A percentile compares a stretch with the other conserved stretches of the same genome.
These are phyloP conservation scores for Thelephora ganbajun DNA, from an alignment of 768 basidiomycete genomes.

Conservation along the genomic window DNA sequence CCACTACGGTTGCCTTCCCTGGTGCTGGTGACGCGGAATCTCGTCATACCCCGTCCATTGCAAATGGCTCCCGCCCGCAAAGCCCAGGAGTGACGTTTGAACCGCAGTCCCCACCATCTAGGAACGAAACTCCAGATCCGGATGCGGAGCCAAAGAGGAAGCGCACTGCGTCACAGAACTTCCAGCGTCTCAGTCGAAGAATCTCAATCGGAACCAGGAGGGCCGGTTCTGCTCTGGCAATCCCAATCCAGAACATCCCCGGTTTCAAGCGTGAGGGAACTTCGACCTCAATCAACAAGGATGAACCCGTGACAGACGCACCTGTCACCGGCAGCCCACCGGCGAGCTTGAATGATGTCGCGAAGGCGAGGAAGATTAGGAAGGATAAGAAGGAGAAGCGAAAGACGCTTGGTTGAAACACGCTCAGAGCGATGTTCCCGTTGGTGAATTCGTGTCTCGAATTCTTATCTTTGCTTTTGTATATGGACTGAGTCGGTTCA, in stretches of 20 bases:
- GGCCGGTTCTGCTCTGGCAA: conserved; percentile 34
- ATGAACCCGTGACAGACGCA: conserved; percentile 9
- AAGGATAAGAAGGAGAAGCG: conserved; percentile 50
- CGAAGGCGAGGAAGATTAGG: conserved; percentile 25
- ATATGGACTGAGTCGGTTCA: neutral
- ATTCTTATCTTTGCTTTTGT: neutral
- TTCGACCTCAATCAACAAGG: conserved; percentile 20
- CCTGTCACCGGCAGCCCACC: conserved; percentile 36
- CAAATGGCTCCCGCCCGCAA: conserved; percentile 10
- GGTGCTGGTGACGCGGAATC: conserved; percentile 16
- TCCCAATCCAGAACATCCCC: conserved; percentile 29
- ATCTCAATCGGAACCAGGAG: conserved; percentile 55
- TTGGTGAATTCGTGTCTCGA: neutral
- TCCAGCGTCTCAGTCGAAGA: conserved; percentile 64
- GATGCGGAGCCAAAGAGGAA: conserved; percentile 69
- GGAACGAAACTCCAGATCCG: conserved; percentile 58
- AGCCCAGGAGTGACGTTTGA: conserved; percentile 55
- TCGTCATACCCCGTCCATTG: conserved; percentile 18
- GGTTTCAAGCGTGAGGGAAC: conserved; percentile 38
- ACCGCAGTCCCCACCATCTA: conserved; percentile 40
- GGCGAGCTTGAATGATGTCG: conserved; percentile 39
- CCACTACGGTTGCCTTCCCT: conserved; percentile 20
- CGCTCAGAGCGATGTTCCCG: conserved; percentile 14
- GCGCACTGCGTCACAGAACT: conserved; percentile 66
- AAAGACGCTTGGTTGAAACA: conserved; percentile 20